Base-by-base conservation (phyloP, 2,329 filamentous ascomycete species). In the Colletotrichum lindemuthianum region DNA sequence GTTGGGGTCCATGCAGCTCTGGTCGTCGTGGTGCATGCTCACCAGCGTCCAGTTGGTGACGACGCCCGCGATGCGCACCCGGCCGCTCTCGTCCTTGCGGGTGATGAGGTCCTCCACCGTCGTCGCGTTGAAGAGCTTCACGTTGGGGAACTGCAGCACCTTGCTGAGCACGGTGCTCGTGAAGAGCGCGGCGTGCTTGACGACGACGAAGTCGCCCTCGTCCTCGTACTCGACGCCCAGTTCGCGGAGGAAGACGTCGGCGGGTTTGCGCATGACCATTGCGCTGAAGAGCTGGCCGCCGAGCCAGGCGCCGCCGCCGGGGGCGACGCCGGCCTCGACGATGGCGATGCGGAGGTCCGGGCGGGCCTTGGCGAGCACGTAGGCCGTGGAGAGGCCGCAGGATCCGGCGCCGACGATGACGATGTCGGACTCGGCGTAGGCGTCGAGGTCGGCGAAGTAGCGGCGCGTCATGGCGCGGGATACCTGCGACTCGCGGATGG, bases 11-110 rank as follows among this genome's bases (percentile, higher is more conserved):
- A 97, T 97, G 90, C 93, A 97, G 67, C 88, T 92, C 82, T 97
- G 93, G 76, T 95, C 91, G 75, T 93, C 91, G 78, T 94, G 91
- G 78, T 94, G 90, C 84, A 95, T 91, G 47, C 90, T 88, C 52
- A 97, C 93, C 33, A 97, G 86, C 1, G 93, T 97, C 93, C 93
- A 97, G 86, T 97, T 97, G 73, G 92, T 96, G 59, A 97, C 94
- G 2, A 97, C 93, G 72, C 93, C 93, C 8, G 92, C 91, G 69
- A 97, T 89, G 68, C 91, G 88, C 47, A 96, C 79, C 9, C 74
- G 76, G 16, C 82, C 80, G 43, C 77, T 81, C 45, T 78, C 75
- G 50, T 80, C 77, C 11, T 87, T 87, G 48, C 93, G 91, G 16
- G 93, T 97, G 79, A 97, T 95, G 68, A 97, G 83, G 73, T 97